Conservation (phyloP, 2,329 filamentous ascomycete species). For the Colletotrichum somersetense region DNA sequence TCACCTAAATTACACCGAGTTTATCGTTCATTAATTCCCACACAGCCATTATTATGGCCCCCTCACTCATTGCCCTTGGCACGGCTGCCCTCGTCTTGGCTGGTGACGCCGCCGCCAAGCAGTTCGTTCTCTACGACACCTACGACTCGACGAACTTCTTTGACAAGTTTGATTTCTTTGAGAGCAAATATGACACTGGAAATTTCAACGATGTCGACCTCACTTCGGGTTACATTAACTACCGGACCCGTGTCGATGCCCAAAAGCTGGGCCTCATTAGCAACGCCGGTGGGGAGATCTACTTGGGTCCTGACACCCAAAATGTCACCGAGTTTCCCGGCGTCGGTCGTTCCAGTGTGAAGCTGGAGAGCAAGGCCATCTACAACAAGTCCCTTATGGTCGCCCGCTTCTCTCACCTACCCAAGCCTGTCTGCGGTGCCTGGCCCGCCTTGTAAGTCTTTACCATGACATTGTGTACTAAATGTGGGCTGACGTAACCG, state of each 20-base stretch:
- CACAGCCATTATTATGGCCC: conserved; percentile 52
- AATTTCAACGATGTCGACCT: conserved; percentile 61
- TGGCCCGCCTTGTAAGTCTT: conserved; percentile 76
- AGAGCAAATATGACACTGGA: conserved; percentile 42
- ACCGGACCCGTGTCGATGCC: conserved; percentile 54
- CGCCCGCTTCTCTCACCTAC: conserved; percentile 77
- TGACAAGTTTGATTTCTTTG: conserved; percentile 60
- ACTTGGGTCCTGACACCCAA: conserved; percentile 54
- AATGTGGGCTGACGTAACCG: conserved; percentile 10
- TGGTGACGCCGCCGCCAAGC: conserved; percentile 49
- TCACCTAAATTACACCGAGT: conserved; percentile 39
- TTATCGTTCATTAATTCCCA: conserved; percentile 48
- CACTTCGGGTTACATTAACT: conserved; percentile 75
- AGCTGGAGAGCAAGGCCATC: conserved; percentile 71
- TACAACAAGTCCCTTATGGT: conserved; percentile 79
- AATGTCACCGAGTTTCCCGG: conserved; percentile 44
- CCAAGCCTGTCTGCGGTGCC: conserved; percentile 72
- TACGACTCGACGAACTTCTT: conserved; percentile 61
- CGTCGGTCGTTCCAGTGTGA: conserved; percentile 67
- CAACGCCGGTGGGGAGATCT: conserved; percentile 51
- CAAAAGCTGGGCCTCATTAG: conserved; percentile 51
- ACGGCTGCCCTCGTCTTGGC: conserved; percentile 54
- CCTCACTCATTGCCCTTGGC: conserved; percentile 56
- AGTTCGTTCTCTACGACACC: conserved; percentile 55
- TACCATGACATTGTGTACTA: no score